A percentile compares a stretch with the other conserved stretches of the same genome.
Evolutionary conservation across 306 rosid genomes (phyloP).

Genomic region (Cicer bijugum): DNA sequence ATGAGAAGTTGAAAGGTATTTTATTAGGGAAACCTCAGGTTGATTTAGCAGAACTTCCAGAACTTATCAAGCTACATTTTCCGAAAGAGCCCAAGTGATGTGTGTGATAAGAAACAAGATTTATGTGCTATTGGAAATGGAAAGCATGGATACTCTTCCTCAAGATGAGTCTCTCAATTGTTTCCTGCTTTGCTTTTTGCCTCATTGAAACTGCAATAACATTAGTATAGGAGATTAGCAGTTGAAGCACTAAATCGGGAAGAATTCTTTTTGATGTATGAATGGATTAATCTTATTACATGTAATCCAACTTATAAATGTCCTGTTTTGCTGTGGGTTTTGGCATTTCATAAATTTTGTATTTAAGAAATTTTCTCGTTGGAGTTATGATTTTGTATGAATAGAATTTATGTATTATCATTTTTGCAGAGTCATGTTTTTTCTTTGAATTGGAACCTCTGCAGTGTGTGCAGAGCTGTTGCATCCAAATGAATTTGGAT

Average conservation of each 20-base stretch:
- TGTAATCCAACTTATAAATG: constrained; percentile 54
- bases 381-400: constrained; percentile 28
- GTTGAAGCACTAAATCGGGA: constrained; percentile 17
- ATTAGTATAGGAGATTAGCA: constrained; percentile 36
- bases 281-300: constrained; percentile 50
- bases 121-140: constrained; percentile 10
- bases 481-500: neutral
- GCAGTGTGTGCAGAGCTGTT: neutral
- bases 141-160: constrained; percentile 5
- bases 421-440: neutral
- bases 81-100: constrained; percentile 74
- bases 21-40: constrained; percentile 77
- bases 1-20: constrained; percentile 71
- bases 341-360: constrained; percentile 37
- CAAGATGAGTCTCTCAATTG: constrained; percentile 35
- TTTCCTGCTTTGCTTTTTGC: constrained; percentile 11
- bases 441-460: neutral
- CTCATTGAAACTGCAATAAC: neutral
- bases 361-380: neutral
- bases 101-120: constrained; percentile 31
- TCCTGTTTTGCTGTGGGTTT: constrained; percentile 59
- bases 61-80: constrained; percentile 84
- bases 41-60: constrained; percentile 86
- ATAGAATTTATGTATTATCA: constrained; percentile 1
- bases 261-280: constrained; percentile 9